These are phyloP conservation scores for Takakia lepidozioides DNA, from an alignment of 225 moss, liverwort and hornwort genomes.

Conservation along the genomic window DNA sequence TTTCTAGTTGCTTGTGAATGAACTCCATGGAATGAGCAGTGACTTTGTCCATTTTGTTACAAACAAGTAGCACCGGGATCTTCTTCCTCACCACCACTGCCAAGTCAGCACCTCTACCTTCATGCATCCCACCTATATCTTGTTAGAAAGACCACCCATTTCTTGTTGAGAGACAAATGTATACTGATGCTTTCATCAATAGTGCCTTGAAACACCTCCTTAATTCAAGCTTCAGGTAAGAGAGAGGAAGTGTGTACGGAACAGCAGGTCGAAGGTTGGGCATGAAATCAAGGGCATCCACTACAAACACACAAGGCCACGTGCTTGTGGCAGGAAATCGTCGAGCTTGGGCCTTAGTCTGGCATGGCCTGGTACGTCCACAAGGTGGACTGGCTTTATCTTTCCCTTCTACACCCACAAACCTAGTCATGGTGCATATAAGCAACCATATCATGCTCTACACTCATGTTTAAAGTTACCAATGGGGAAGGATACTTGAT, in stretches of 20 bases:
- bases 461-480: too few species aligned
- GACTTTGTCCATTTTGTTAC: slow-evolving; percentile 98
- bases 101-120: slow-evolving; percentile 87
- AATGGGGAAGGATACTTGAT: too few species aligned
- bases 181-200: too few species aligned
- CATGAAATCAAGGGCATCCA: slow-evolving; percentile 93
- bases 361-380: slow-evolving; percentile 92
- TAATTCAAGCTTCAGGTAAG: not conserved
- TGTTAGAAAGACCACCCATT: too few species aligned
- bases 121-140: slow-evolving; percentile 1
- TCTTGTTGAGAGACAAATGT: not conserved
- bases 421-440: not conserved
- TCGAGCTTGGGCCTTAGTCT: slow-evolving; percentile 74
- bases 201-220: not conserved
- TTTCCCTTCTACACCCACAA: slow-evolving; percentile 54
- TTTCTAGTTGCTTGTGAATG: slow-evolving; percentile 88
- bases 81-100: slow-evolving; percentile 67
- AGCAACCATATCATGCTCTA: too few species aligned
- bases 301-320: slow-evolving; percentile 78
- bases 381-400: slow-evolving; percentile 56
- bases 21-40: slow-evolving; percentile 95
- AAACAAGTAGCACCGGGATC: slow-evolving; percentile 71
- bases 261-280: slow-evolving; percentile 75
- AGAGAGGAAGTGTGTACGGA: slow-evolving; percentile 35
- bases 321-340: slow-evolving; percentile 70